Conservation (phyloP, 306 rosid genomes). For the Urtica urens region DNA sequence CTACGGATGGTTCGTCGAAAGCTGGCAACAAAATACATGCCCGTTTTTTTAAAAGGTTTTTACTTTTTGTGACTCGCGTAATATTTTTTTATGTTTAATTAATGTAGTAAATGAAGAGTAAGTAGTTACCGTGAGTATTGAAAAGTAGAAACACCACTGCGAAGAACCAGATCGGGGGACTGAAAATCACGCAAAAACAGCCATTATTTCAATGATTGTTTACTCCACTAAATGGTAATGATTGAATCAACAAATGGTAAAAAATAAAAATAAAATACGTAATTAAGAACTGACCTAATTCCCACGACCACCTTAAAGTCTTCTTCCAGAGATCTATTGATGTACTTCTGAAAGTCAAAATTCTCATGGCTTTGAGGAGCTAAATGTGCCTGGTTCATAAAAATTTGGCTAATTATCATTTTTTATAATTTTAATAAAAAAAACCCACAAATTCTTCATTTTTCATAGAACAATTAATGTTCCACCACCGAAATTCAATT, state of each 20-base stretch:
- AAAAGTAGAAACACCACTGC: constrained; percentile 64
- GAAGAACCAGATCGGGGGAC: constrained; percentile 80
- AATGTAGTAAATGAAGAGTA: too few relatives aligned
- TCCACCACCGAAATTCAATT: background rate
- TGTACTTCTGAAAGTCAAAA: constrained; percentile 71
- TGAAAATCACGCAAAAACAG: constrained; percentile 17
- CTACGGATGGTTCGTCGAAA: too few relatives aligned
- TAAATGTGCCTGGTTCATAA: constrained; percentile 66
- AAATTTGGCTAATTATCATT: too few relatives aligned
- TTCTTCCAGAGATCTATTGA: constrained; percentile 70
- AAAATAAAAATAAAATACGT: background rate
- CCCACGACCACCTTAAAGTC: constrained; percentile 88
- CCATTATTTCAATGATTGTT: background rate
- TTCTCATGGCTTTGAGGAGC: constrained; percentile 62
- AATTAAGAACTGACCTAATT: constrained; percentile 37
- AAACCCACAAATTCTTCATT: background rate
- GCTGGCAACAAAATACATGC: too few relatives aligned
- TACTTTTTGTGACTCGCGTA: too few relatives aligned
- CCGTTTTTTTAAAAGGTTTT: too few relatives aligned
- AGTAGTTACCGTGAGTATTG: constrained; percentile 68
- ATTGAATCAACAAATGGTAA: background rate
- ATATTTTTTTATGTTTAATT: too few relatives aligned
- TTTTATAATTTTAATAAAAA: too few relatives aligned
- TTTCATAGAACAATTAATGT: background rate
- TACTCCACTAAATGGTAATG: too few relatives aligned